Base-by-base conservation (phyloP, 352 stramenopile species). In the Pythium rishiriense region DNA sequence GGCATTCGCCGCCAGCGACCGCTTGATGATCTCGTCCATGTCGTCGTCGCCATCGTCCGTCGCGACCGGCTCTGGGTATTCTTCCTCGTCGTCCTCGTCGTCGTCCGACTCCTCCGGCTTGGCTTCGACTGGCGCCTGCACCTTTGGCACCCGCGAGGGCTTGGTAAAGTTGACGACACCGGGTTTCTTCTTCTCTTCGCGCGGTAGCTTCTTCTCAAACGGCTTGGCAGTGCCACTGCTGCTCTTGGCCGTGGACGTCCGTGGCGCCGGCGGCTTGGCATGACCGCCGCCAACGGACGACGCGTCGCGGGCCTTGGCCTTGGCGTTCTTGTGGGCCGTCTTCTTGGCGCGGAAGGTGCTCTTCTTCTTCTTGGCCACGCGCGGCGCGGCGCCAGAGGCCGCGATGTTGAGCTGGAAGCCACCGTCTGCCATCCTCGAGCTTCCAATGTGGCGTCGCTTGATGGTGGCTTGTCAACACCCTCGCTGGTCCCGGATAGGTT, bases 371-470 rank as follows among this genome's bases (percentile, higher is more conserved):
- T 68, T 91, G 65, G 68, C 21, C 42, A 58, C 60, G 58, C 61
- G 55, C 35, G 55, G 31, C 10, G 48, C 66, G 15, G 70, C 69
- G 33, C 70, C 70, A 14, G 80, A 87, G 26, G 83, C 71, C 58
- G 82, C 75, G 61, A 94, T 92, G 63, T 94, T 93, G 54, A 94
- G 79, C 72, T 83, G 84, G 70, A 93, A 93, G 64, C 73, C 75
- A 68, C 66, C 74, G 50, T 85, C 81, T 79, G 33, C 43, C 52
- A 65, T 73, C 24, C 31, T 19, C 14, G 4, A 25, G 11, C 42
- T 3, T 33, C 4, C 10, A 3, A 29, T n/a, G 28, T 51, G 21
- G 33, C 21, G 59, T 60, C 39, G 28, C 12, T 58, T 66, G 39
- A 25, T 54, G 56, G 41, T 49, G 50, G 39, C 26, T 19, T 53